A percentile compares a stretch with the other conserved stretches of the same genome.
phyloP scores from a whole-genome alignment of 306 rosid genomes.

The Cicer arietinum region DNA sequence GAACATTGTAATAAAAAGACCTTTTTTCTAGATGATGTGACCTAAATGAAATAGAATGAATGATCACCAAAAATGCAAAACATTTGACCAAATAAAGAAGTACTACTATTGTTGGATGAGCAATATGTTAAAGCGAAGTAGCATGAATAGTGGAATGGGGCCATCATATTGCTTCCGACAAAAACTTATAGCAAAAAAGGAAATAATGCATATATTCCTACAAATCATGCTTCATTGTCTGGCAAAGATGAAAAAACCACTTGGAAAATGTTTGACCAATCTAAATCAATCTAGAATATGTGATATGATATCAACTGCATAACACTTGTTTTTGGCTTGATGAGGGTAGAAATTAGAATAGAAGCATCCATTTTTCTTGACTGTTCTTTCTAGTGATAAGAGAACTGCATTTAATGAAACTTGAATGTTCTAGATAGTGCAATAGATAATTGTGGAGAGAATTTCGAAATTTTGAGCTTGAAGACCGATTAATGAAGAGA shows the following conservation, averaged over 20 bases:
- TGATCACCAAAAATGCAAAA: background rate
- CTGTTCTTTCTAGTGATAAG: background rate
- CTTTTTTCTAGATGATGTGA: background rate
- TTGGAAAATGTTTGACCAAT: conserved; percentile 18
- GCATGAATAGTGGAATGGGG: background rate
- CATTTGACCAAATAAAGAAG: conserved; percentile 19
- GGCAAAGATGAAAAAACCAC: conserved; percentile 5
- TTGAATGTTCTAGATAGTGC: background rate
- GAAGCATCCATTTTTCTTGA: background rate
- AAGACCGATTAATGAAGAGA: too few species aligned
- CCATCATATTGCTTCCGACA: background rate
- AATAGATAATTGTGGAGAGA: too few species aligned
- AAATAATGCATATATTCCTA: background rate
- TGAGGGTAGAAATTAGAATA: background rate
- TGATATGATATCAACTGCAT: background rate
- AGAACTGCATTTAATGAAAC: background rate
- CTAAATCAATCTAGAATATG: conserved; percentile 18
- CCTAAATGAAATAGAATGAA: background rate
- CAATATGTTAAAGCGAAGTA: conserved; percentile 4
- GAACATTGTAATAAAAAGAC: too few species aligned
- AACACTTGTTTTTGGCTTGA: background rate
- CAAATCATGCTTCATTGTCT: background rate
- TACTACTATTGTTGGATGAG: background rate
- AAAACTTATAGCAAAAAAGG: background rate
- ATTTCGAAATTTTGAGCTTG: too few species aligned